Conservation (phyloP, 139 green algal genomes). For the Chlamydomonas sp. region DNA sequence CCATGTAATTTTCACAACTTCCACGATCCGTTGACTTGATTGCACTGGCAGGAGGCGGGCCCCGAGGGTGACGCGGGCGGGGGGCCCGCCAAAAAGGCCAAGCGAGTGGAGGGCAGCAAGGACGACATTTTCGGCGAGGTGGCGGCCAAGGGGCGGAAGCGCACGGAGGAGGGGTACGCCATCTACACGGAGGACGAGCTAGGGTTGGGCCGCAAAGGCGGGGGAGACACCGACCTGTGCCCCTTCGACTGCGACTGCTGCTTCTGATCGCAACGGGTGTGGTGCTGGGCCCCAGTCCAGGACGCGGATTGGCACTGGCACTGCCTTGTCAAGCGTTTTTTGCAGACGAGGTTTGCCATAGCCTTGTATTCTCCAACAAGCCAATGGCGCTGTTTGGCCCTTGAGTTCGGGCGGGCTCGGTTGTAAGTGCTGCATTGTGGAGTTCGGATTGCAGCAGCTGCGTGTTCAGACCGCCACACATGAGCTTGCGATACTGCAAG, state of each 20-base stretch:
- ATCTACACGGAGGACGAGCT: conserved; percentile 89
- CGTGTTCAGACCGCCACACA: no score
- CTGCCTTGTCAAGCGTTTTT: no score
- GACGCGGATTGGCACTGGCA: no score
- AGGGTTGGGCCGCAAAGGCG: conserved; percentile 58
- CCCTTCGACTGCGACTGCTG: conserved; percentile 93
- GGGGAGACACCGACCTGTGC: conserved; percentile 77
- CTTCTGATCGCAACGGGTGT: conserved; percentile 59
- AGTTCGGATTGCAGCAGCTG: no score
- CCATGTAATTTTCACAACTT: background rate
- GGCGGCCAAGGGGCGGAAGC: conserved; percentile 58
- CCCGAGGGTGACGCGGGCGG: background rate
- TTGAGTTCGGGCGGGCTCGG: no score
- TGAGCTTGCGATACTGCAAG: no score
- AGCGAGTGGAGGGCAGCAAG: conserved; percentile 71
- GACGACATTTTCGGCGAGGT: conserved; percentile 79
- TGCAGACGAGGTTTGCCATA: no score
- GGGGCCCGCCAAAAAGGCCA: conserved; percentile 15
- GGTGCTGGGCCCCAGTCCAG: no score
- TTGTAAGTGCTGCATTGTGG: no score
- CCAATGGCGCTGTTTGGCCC: no score
- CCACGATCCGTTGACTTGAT: background rate
- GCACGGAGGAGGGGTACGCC: conserved; percentile 83
- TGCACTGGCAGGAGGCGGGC: background rate
- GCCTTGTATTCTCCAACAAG: no score